A percentile compares a stretch with the other conserved stretches of the same genome.
Conservation (phyloP, 805 yeast species). For the Kurtzmaniella fragi region DNA sequence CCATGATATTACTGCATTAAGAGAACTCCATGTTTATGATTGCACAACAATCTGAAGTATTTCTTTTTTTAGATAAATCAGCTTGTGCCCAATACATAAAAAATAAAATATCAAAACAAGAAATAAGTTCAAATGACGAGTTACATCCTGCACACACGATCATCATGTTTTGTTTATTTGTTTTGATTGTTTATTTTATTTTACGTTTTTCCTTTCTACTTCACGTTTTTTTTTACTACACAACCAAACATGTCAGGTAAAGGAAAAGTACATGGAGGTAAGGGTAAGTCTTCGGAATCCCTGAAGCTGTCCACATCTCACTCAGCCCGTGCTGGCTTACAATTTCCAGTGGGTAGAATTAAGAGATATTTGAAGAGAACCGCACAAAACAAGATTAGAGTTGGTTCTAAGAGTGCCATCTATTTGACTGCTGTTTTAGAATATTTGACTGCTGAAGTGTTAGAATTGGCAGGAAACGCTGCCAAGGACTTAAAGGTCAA, state of each 20-base stretch:
- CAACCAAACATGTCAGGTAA: constrained; percentile 56
- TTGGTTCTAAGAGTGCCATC: constrained; percentile 85
- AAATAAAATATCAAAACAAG: too few relatives aligned
- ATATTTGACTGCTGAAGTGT: constrained; percentile 93
- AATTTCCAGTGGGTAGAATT: constrained; percentile 98
- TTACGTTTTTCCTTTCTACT: constrained; percentile 1
- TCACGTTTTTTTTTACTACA: background rate
- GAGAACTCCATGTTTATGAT: too few relatives aligned
- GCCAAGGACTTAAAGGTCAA: constrained; percentile 93
- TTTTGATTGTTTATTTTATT: constrained; percentile 4
- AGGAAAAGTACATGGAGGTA: constrained; percentile 96
- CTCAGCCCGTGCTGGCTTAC: constrained; percentile 91
- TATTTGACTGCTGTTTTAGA: constrained; percentile 94
- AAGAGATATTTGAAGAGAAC: constrained; percentile 91
- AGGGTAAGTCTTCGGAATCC: constrained; percentile 78
- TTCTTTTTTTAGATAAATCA: too few relatives aligned
- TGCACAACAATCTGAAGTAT: too few relatives aligned
- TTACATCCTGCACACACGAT: too few relatives aligned
- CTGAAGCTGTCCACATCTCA: constrained; percentile 80
- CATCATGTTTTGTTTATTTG: constrained; percentile 1
- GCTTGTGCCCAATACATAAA: too few relatives aligned
- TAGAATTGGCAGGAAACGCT: constrained; percentile 97
- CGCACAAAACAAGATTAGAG: constrained; percentile 78
- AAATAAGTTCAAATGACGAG: too few relatives aligned
- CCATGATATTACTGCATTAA: too few relatives aligned